Evolutionary conservation across 345 rosid species (phyloP), one percentile per base, ranked within the genome.

Genomic region (Arabidopsis suecica): DNA sequence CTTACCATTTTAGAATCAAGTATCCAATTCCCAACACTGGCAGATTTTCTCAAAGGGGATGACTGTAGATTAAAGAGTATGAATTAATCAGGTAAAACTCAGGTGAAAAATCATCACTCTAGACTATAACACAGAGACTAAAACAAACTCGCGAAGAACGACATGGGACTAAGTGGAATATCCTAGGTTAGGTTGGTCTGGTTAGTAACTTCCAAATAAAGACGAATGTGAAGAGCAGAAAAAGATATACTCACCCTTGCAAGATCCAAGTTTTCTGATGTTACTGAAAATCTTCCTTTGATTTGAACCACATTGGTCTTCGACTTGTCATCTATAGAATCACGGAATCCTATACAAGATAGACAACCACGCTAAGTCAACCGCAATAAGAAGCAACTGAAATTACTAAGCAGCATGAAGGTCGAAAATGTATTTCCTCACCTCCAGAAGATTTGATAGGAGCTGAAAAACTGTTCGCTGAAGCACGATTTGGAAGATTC

Each of bases 401-500:
- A 61, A 28, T 25, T 34, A 44, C 53, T 42, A 34, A 54, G 48
- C 54, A 16, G 60, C 45, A 61, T 36, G 59, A 23, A 37, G 45
- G n/a, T 51, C 6, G 1, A 23, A 13, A 66, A 28, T 66, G 61
- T 14, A 59, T 16, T 60, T 22, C 34, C 59, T 75, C 84, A 93
- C 99, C 99, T 87, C 85, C 91, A 44, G 99, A 93, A 73, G 96
- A 88, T 83, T 93, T 96, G 53, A 87, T 93, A 34, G 99, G 99
- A 83, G 98, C 99, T 65, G 99, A 96, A 65, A 93, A 82, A 65
- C 99, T 96, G 80, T 96, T 96, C 18, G 99, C 98, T 11, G 99
- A 96, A 78, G 99, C 99, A 71, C 96, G 86, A 64, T 83, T 96
- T 63, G 99, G 93, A 80, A 96, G 99, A 91, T 83, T 88, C 79